Conservation (phyloP, 768 basidiomycete genomes). For the Lactarius hengduanensis region DNA sequence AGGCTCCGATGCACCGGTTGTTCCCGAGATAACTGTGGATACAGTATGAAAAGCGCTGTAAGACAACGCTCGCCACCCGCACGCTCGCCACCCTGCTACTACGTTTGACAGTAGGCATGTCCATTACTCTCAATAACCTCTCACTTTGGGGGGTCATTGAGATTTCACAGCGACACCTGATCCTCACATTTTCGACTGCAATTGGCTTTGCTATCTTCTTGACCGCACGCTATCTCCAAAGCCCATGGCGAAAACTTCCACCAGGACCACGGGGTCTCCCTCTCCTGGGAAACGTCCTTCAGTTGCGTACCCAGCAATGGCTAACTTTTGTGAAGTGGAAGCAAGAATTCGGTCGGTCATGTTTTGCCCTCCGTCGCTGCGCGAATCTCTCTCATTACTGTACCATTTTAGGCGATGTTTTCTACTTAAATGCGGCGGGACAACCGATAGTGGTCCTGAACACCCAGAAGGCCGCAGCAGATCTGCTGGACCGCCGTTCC, state of each 20-base stretch:
- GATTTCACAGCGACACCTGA: not conserved
- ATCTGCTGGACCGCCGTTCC: constrained; percentile 30
- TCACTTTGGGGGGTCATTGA: not conserved
- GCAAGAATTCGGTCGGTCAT: constrained; percentile 17
- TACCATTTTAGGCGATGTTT: constrained; percentile 21
- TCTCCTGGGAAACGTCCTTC: constrained; percentile 22
- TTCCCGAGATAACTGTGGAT: too few species aligned
- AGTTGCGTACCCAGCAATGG: constrained; percentile 25
- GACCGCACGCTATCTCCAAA: constrained; percentile 18
- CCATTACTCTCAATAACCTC: not conserved
- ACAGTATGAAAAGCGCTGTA: too few species aligned
- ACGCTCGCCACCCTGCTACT: not conserved
- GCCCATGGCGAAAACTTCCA: constrained; percentile 27
- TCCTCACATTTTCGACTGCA: not conserved
- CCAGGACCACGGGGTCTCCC: constrained; percentile 26
- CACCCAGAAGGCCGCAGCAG: constrained; percentile 29
- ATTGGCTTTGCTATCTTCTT: constrained; percentile 1
- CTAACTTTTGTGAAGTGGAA: constrained; percentile 26
- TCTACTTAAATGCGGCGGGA: constrained; percentile 27
- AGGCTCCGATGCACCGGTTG: too few species aligned
- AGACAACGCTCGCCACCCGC: constrained; percentile 7
- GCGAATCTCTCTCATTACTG: not conserved
- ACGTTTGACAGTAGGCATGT: not conserved
- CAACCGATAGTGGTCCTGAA: constrained; percentile 32
- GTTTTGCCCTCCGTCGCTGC: not conserved